A percentile compares a stretch with the other conserved stretches of the same genome.
phyloP scores from a whole-genome alignment of 2,329 filamentous ascomycete species.

The Scytalidium lignicola region DNA sequence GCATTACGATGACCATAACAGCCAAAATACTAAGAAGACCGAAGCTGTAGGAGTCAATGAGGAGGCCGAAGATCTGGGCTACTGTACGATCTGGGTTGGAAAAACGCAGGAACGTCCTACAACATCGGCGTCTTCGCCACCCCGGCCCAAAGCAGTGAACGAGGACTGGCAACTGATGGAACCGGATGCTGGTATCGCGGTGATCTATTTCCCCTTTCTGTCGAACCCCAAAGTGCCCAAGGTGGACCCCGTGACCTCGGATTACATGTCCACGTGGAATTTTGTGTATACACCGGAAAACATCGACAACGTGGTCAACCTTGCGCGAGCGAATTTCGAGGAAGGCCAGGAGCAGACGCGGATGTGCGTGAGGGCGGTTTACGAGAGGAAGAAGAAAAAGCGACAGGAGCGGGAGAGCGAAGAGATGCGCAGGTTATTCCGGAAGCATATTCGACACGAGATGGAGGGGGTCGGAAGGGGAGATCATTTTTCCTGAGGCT shows the following conservation, averaged over 20 bases:
- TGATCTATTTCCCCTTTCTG: constrained; percentile 87
- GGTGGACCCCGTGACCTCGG: constrained; percentile 76
- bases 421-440: constrained; percentile 35
- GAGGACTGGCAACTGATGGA: constrained; percentile 68
- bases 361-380: constrained; percentile 78
- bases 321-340: constrained; percentile 81
- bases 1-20: constrained; percentile 21
- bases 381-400: constrained; percentile 77
- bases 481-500: constrained; percentile 59
- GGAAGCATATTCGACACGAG: constrained; percentile 44
- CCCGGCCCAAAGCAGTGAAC: constrained; percentile 34
- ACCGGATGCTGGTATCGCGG: constrained; percentile 76
- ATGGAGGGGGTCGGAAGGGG: constrained; percentile 55
- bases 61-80: constrained; percentile 62
- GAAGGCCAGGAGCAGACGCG: constrained; percentile 77
- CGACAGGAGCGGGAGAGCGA: constrained; percentile 50
- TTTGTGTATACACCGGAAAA: constrained; percentile 92
- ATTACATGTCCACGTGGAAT: constrained; percentile 96
- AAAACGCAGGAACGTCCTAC: constrained; percentile 64
- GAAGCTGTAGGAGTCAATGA: constrained; percentile 27
- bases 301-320: constrained; percentile 74
- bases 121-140: constrained; percentile 25
- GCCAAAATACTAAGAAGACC: constrained; percentile 19
- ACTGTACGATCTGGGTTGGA: constrained; percentile 95
- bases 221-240: constrained; percentile 73